phyloP scores from a whole-genome alignment of 495 filamentous ascomycete genomes.

The Aspergillus diversus region DNA sequence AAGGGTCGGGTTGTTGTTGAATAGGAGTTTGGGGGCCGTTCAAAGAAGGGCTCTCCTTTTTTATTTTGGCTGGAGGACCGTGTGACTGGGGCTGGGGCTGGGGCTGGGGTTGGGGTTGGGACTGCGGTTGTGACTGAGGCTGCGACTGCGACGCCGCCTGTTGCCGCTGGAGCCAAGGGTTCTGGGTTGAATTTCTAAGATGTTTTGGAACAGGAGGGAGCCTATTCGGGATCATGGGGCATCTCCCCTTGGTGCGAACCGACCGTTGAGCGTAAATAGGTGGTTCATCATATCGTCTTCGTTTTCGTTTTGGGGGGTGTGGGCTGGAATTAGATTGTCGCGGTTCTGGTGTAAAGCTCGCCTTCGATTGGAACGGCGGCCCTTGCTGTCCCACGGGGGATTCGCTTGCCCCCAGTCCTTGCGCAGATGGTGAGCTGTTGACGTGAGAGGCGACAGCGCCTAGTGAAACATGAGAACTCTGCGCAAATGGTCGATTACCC shows the following conservation, averaged over 20 bases:
- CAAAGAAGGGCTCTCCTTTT: constrained; percentile 18
- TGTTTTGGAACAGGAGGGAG: constrained; percentile 42
- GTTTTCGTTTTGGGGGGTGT: constrained; percentile 40
- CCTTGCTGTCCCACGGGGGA: constrained; percentile 12
- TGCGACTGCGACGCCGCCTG: constrained; percentile 28
- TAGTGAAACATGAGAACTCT: constrained; percentile 26
- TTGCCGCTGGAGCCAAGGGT: constrained; percentile 35
- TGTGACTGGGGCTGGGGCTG: background rate
- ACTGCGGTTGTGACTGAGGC: background rate
- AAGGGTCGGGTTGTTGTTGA: constrained; percentile 23
- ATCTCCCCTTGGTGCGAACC: constrained; percentile 40
- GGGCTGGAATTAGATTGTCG: constrained; percentile 21
- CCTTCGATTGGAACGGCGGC: constrained; percentile 24
- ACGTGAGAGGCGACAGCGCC: constrained; percentile 28
- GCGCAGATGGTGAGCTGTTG: constrained; percentile 38
- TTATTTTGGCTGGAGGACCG: constrained; percentile 19
- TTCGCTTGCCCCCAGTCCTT: constrained; percentile 22
- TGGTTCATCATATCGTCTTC: constrained; percentile 48
- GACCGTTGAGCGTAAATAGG: constrained; percentile 51
- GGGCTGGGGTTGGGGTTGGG: too few relatives aligned
- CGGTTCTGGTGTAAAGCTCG: constrained; percentile 30
- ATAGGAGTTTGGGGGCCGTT: constrained; percentile 14
- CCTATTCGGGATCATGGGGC: constrained; percentile 42
- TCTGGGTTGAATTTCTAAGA: constrained; percentile 27
- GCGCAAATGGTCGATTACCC: constrained; percentile 28